Evolutionary conservation across 1,284 basidiomycete species (phyloP).

Genomic region (Marasmius oreades): DNA sequence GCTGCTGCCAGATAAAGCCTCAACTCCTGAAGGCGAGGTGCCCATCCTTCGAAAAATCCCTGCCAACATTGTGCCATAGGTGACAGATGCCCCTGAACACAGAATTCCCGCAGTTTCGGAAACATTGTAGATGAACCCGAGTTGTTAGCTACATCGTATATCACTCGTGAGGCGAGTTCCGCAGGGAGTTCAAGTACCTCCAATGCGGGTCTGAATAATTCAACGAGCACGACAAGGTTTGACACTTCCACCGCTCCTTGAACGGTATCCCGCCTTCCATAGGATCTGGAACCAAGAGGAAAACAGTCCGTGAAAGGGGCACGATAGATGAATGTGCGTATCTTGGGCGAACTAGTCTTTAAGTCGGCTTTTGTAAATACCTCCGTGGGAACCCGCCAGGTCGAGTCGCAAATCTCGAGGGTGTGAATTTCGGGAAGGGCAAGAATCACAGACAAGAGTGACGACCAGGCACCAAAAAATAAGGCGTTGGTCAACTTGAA

Average conservation of each 20-base stretch:
- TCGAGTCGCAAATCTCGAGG: conserved; percentile 11
- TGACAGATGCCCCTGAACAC: conserved; percentile 5
- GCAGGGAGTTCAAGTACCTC: conserved; percentile 13
- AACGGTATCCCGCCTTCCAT: conserved; percentile 12
- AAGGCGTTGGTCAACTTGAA: conserved; percentile 12
- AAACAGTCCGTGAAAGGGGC: conserved; percentile 14
- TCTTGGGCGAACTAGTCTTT: not conserved
- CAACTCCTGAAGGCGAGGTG: no score
- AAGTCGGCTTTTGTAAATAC: not conserved
- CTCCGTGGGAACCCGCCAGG: conserved; percentile 11
- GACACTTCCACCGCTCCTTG: conserved; percentile 12
- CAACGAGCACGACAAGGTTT: conserved; percentile 6
- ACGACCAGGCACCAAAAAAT: conserved; percentile 12
- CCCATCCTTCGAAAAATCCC: not conserved
- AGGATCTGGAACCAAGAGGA: conserved; percentile 8
- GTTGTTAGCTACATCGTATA: not conserved
- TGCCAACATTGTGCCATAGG: not conserved
- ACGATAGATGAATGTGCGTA: conserved; percentile 11
- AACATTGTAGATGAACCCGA: not conserved
- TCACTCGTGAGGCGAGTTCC: conserved; percentile 7
- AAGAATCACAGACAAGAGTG: conserved; percentile 7
- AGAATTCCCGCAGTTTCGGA: conserved; percentile 10
- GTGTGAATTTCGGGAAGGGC: conserved; percentile 3
- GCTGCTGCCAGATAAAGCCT: no score
- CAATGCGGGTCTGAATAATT: conserved; percentile 1